Base-by-base conservation (phyloP, 1,284 basidiomycete genomes). In the Melanopsichium pennsylvanicum region DNA sequence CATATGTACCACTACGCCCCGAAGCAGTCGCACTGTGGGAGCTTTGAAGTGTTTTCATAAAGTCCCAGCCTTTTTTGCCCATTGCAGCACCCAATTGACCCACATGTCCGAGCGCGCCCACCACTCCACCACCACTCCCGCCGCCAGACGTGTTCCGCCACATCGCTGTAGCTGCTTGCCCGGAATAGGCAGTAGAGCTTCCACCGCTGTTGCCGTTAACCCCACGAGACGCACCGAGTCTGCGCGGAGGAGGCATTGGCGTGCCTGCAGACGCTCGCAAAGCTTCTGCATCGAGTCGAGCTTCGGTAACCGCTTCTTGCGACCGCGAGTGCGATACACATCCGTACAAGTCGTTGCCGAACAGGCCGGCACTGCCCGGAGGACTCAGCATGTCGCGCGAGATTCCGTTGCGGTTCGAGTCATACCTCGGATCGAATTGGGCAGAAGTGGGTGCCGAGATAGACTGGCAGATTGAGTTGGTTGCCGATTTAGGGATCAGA, bases 21-120 rank as follows among this genome's bases (percentile, higher is more conserved):
- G 44, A 29, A 16, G 45, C 6, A 33, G 32, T 16, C 21, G 43
- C 22, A 27, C 13, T 21, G 27, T 48, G 54, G n/a, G 51, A 48
- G 11, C 16, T 48, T 16, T 64, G 59, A 23, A 66, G 39, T 23
- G 55, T 70, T 23, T 64, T 71, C 37, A 75, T 49, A 41, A 75
- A 68, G 36, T 71, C 73, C 73, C 70, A 75, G 0, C 73, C 73
- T 34, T 40, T 58, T n/a, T 58, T 52, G 15, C 73, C 71, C 38
- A 75, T 70, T 7, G 72, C 72, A 15, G 60, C 72, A 9, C 72
- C 72, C 2, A 75, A 34, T 27, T 69, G 61, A 4, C 73, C 72
- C 6, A 74, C 62, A 18, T 67, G 63, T 2, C 72, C 72, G 5
- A 70, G 32, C 6, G 67, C 61, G 15, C 54, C 48, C 3, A 67